Percentiles rank a stretch among this genome's conserved stretches.
Conservation (phyloP, 192 early-diverging fungal species). For the Backusella morwellensis region DNA sequence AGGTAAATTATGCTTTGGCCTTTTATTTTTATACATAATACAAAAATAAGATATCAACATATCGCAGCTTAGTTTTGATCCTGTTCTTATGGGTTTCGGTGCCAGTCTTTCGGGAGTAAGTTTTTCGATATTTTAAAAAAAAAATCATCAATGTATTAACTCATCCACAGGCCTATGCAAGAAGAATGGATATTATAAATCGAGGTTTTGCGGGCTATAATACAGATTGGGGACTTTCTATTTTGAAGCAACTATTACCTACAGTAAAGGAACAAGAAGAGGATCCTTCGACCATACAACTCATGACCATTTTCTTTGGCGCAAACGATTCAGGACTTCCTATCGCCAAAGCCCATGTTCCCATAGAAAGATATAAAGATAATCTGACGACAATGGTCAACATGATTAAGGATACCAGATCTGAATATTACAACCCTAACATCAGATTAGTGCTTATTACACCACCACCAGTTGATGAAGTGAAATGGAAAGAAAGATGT, state of each 20-base stretch:
- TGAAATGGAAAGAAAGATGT: slow-evolving; percentile 37
- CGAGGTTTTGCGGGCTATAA: slow-evolving; percentile 82
- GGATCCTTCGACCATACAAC: slow-evolving; percentile 34
- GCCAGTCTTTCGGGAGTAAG: slow-evolving; percentile 22
- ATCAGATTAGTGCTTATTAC: slow-evolving; percentile 67
- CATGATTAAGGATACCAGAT: slow-evolving; percentile 47
- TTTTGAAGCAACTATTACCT: slow-evolving; percentile 57
- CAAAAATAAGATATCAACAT: background rate
- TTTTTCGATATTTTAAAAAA: background rate
- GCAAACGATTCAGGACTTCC: slow-evolving; percentile 73
- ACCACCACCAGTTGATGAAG: slow-evolving; percentile 67
- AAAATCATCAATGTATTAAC: slow-evolving; percentile 13
- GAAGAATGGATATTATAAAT: slow-evolving; percentile 74
- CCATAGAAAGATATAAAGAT: slow-evolving; percentile 50
- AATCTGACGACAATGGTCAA: slow-evolving; percentile 62
- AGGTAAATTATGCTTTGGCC: slow-evolving; percentile 21
- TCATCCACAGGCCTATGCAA: slow-evolving; percentile 54
- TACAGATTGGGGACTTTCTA: slow-evolving; percentile 51
- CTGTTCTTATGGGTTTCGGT: slow-evolving; percentile 12
- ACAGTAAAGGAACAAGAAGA: slow-evolving; percentile 19
- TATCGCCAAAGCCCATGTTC: slow-evolving; percentile 51
- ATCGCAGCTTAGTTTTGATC: slow-evolving; percentile 26
- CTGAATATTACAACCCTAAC: slow-evolving; percentile 53
- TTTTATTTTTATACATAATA: background rate
- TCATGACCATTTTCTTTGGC: slow-evolving; percentile 79